Base-by-base conservation (phyloP, 306 rosid genomes). In the Quercus bicolor region DNA sequence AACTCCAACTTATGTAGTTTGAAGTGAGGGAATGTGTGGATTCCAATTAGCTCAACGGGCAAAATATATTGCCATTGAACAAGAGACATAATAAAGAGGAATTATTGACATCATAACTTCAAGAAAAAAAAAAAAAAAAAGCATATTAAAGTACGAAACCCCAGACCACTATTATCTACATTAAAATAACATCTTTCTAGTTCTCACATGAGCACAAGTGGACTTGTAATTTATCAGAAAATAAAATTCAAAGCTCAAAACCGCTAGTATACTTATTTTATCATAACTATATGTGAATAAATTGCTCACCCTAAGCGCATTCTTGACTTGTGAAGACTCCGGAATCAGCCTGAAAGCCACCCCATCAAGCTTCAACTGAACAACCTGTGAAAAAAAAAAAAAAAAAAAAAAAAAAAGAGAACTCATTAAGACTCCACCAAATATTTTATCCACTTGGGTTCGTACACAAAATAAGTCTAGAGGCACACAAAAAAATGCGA, bases 311-410 rank as follows among this genome's bases (percentile, higher is more conserved):
- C 52, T 61, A 20, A 94, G 59, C 0, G 98, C 98, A 77, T 92
- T 82, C 82, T 86, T 84, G 20, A 94, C 86, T 85, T 94, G 94
- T 81, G 93, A 84, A 74, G 81, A 85, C 75, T 94, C 97, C 0
- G 98, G 98, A 80, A 94, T 86, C 86, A 94, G 84, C 84, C 98
- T 79, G 73, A 94, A 94, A 40, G 98, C 91, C 11, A 94, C 94
- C 28, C 98, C 98, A 84, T 92, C 65, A 60, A 91, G 91, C 88
- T 89, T 91, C 43, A 92, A 96, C 83, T 94, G 97, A 87, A 94
- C 89, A 31, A 92, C 97, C 98, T 94, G 80, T 69, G 33, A 15
- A 65, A 51, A 81, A 3, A 37, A 16, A 68, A 45, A 15, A 65
- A 51, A 81, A 3, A 37, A 16, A 68, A 5, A 18, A 40, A 29